Evolutionary conservation across 2,329 filamentous ascomycete species (phyloP).

Genomic region (Dothideomycetes sp.): DNA sequence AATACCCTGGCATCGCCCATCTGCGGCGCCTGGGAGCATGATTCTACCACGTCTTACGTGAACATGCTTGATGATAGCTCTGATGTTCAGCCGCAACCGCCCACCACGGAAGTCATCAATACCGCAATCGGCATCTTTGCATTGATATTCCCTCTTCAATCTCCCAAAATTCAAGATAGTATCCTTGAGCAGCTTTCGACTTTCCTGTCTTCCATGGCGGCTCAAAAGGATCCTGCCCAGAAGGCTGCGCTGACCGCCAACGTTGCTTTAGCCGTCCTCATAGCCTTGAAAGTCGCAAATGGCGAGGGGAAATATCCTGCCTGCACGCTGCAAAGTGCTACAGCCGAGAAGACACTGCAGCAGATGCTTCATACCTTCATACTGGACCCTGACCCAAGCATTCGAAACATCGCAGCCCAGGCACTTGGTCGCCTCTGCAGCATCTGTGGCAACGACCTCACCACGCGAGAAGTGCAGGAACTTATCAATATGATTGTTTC

Average conservation of each 20-base stretch:
- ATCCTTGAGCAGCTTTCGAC: conserved; percentile 88
- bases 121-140: conserved; percentile 89
- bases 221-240: conserved; percentile 75
- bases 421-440: conserved; percentile 79
- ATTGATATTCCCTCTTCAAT: conserved; percentile 78
- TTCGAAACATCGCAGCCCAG: conserved; percentile 76
- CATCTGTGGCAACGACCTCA: conserved; percentile 75
- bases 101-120: conserved; percentile 88
- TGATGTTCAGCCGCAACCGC: conserved; percentile 50
- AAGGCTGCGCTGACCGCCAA: conserved; percentile 90
- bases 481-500: conserved; percentile 88
- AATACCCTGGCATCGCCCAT: conserved; percentile 48
- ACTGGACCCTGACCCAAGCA: conserved; percentile 70
- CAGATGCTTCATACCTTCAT: conserved; percentile 70
- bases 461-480: conserved; percentile 79
- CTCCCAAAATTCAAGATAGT: conserved; percentile 87
- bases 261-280: conserved; percentile 68
- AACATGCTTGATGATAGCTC: conserved; percentile 35
- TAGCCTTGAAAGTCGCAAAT: conserved; percentile 70
- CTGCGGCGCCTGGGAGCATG: conserved; percentile 77
- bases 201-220: conserved; percentile 76
- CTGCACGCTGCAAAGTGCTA: conserved; percentile 49
- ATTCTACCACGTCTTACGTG: conserved; percentile 71
- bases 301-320: conserved; percentile 52
- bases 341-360: conserved; percentile 63